Evolutionary conservation across 179 eudicot genomes (phyloP), one percentile per base, ranked within the genome.

Genomic region (Actinidia chinensis): DNA sequence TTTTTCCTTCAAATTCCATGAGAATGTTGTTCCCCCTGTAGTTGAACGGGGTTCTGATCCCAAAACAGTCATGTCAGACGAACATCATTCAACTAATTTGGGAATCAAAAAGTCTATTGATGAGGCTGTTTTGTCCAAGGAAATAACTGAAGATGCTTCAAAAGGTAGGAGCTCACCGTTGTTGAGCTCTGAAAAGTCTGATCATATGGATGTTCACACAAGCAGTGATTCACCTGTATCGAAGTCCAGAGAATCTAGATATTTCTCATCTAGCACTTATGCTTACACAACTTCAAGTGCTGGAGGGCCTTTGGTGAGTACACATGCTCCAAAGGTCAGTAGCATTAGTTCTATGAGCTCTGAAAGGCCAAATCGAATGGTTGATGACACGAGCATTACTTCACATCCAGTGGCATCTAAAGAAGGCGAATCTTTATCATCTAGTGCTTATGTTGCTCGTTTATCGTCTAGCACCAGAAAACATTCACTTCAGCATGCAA

Each of bases 31-130:
- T 42, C 44, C 74, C 28, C 56, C 70, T 20, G 46, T 47, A 36
- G 59, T 70, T 80, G 47, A 33, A 36, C 75, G 15, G 12, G 80
- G 68, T 28, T 55, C 79, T 56, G 73, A 22, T 22, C 8, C 60
- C 28, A 47, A 36, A n/a, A 67, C 25, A 43, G 56, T 74, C 64
- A 70, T 23, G 61, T 75, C 75, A 17, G 75, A 68, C 70, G 78
- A 74, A 73, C 66, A 75, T 47, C 33, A 7, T 84, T 73, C 80
- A 50, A 58, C 76, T 23, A 64, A 68, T 33, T 36, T 74, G 61
- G 83, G 79, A 47, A 81, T 75, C 60, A 73, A 75, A 81, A 83
- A 84, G 85, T 74, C 81, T 79, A 80, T 59, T 14, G 69, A 42
- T 58, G 81, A 58, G 56, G 68, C 76, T 68, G 54, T 80, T 50